Conservation (phyloP, 2,329 filamentous ascomycete genomes). For the Decorospora gaudefroyi region DNA sequence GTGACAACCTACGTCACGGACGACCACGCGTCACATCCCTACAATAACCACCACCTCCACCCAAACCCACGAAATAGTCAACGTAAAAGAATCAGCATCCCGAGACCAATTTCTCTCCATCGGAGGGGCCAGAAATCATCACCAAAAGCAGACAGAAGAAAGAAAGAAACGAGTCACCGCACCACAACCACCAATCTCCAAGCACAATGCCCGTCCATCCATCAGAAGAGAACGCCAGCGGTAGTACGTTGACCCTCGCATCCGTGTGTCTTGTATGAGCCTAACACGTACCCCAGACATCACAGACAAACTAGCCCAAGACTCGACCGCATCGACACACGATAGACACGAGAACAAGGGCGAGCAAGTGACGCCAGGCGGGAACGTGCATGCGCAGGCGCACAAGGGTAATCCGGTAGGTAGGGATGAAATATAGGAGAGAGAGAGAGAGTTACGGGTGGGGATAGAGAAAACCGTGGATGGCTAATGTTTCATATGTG, state of each 20-base stretch:
- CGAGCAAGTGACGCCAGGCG: slow-evolving; percentile 45
- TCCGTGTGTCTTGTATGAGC: neutral
- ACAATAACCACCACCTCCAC: no score
- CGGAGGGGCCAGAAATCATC: slow-evolving; percentile 11
- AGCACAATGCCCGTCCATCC: slow-evolving; percentile 51
- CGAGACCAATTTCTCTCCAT: slow-evolving; percentile 14
- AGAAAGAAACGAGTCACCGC: neutral
- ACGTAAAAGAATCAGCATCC: slow-evolving; percentile 11
- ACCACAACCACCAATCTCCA: slow-evolving; percentile 21
- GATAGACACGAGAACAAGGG: slow-evolving; percentile 41
- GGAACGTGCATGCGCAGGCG: slow-evolving; percentile 41
- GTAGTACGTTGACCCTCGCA: slow-evolving; percentile 41
- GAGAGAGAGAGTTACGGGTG: no score
- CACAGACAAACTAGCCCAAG: slow-evolving; percentile 53
- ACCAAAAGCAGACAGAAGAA: slow-evolving; percentile 5
- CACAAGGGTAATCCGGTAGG: slow-evolving; percentile 51
- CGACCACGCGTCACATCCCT: no score
- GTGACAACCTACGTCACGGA: no score
- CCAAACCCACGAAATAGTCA: no score
- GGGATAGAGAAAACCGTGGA: no score
- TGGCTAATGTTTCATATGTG: no score
- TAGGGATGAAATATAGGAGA: slow-evolving; percentile 2
- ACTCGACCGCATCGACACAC: slow-evolving; percentile 49
- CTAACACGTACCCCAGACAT: slow-evolving; percentile 40
- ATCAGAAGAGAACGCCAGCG: slow-evolving; percentile 48